These are phyloP conservation scores for Apiotrichum akiyoshidainum DNA, from an alignment of 1,284 basidiomycete species.

Conservation along the genomic window DNA sequence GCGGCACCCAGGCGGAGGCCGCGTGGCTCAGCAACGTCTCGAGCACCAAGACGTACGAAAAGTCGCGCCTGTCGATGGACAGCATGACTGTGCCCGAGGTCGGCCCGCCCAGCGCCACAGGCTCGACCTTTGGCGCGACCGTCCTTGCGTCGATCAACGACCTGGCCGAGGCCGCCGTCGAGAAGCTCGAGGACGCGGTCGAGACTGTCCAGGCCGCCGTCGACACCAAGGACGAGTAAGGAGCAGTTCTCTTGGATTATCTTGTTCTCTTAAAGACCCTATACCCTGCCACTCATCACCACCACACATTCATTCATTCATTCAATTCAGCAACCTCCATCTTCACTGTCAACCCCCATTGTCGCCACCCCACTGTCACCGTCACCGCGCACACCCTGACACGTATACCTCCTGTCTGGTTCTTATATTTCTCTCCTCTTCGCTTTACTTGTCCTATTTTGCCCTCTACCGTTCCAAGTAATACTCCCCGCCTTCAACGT, in stretches of 20 bases:
- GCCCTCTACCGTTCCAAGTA: not conserved
- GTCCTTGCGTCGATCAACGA: not conserved
- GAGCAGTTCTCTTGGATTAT: too few relatives aligned
- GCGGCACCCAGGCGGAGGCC: constrained; percentile 3
- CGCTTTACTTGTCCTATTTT: too few relatives aligned
- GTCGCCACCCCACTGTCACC: too few relatives aligned
- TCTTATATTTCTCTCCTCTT: too few relatives aligned
- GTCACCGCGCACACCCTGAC: too few relatives aligned
- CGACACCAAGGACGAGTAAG: too few relatives aligned
- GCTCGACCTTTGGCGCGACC: not conserved
- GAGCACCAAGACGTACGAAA: not conserved
- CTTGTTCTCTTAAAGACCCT: too few relatives aligned
- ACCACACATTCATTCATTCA: not conserved
- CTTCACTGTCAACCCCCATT: not conserved
- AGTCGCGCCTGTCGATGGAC: constrained; percentile 1
- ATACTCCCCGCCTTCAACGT: not conserved
- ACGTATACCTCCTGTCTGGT: too few relatives aligned
- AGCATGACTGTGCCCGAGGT: not conserved
- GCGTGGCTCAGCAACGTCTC: constrained; percentile 2
- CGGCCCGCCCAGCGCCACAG: too few relatives aligned
- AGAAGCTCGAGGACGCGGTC: not conserved
- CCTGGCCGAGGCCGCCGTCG: not conserved
- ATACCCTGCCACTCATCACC: not conserved
- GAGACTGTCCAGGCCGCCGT: not conserved
- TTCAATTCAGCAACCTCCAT: not conserved